A percentile compares a stretch with the other conserved stretches of the same genome.
Conservation (phyloP, 768 basidiomycete genomes). For the button mushroom (Agaricus bisporus) region DNA sequence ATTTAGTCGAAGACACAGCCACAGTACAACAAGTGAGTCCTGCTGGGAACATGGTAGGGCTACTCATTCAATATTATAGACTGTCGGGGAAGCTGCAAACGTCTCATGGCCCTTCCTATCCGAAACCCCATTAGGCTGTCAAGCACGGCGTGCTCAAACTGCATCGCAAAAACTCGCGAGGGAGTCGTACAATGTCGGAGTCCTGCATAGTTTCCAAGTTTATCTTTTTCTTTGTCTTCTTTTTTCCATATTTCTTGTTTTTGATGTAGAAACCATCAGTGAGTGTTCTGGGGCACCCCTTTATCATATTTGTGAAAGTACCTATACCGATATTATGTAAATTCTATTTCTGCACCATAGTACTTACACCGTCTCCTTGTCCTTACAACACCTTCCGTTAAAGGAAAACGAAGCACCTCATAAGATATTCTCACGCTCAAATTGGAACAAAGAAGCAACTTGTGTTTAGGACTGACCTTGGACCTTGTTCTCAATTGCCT, state of each 20-base stretch:
- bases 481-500: no score
- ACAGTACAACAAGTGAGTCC: constrained; percentile 39
- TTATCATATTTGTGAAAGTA: no score
- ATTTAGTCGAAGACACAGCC: constrained; percentile 63
- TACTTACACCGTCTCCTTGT: no score
- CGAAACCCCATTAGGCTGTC: constrained; percentile 70
- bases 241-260: neutral
- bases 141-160: constrained; percentile 40
- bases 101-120: constrained; percentile 62
- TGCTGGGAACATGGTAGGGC: neutral
- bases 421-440: neutral
- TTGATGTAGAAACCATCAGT: neutral
- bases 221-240: neutral
- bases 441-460: no score
- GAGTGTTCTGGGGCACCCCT: no score
- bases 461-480: no score
- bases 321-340: no score
- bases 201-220: constrained; percentile 4
- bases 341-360: no score
- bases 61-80: constrained; percentile 23
- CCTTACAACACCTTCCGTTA: neutral
- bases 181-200: neutral
- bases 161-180: constrained; percentile 26
- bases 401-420: neutral
- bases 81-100: constrained; percentile 49